Percentiles rank a stretch among this genome's conserved stretches.
Conservation (phyloP, 1,284 basidiomycete species). For the Papiliotrema laurentii region DNA sequence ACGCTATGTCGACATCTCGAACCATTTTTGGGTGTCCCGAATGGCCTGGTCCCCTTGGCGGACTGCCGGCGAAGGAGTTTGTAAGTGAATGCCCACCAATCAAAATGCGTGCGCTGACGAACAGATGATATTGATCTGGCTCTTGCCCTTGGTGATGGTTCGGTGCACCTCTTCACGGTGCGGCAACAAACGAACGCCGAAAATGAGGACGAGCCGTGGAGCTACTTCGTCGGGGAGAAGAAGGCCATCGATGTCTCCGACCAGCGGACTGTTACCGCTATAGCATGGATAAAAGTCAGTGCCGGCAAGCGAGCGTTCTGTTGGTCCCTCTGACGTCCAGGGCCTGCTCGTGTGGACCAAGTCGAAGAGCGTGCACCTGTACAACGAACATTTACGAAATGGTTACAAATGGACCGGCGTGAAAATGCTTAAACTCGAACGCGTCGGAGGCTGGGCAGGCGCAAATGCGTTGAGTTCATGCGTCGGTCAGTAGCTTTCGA, state of each 20-base stretch:
- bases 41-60: conserved; percentile 35
- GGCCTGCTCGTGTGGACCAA: conserved; percentile 36
- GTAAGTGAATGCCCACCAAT: conserved; percentile 9
- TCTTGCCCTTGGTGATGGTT: conserved; percentile 25
- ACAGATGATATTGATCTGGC: conserved; percentile 25
- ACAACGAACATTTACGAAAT: conserved; percentile 2
- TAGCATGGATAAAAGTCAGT: conserved; percentile 34
- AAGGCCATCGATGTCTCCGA: conserved; percentile 17
- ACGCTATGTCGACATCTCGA: conserved; percentile 3
- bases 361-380: conserved; percentile 30
- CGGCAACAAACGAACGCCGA: conserved; percentile 6
- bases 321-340: conserved; percentile 12
- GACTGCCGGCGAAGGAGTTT: conserved; percentile 8
- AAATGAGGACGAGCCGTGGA: background rate
- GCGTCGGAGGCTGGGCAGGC: conserved; percentile 42
- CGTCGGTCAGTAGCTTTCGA: conserved; percentile 24
- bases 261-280: conserved; percentile 20
- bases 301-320: too few species aligned
- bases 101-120: conserved; percentile 1
- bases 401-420: conserved; percentile 14
- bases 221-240: conserved; percentile 1
- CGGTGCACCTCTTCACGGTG: conserved; percentile 12
- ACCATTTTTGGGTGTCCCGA: conserved; percentile 16
- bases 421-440: conserved; percentile 14
- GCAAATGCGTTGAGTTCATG: conserved; percentile 29